Base-by-base conservation (phyloP, 208 protist species). In the Crithidia sp. region DNA sequence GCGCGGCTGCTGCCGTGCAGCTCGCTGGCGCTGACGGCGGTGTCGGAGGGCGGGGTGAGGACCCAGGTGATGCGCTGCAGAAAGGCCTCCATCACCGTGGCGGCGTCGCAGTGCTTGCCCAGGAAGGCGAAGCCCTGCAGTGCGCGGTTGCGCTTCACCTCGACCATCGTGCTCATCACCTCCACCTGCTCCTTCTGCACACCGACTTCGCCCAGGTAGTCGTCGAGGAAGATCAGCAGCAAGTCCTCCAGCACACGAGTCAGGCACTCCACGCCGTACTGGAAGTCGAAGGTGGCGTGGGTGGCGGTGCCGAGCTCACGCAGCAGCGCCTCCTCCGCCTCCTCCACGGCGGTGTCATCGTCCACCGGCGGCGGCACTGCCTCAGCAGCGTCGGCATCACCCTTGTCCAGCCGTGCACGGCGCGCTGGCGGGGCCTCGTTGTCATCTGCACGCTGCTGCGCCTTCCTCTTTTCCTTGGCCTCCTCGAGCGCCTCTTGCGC, bases 171-270 rank as follows among this genome's bases (percentile, higher is more conserved):
- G 74, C 89, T 95, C 89, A 95, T 95, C 50, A 97, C 70, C 77
- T 97, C 94, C 67, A 91, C 86, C 79, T 94, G 88, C 78, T 95
- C 89, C 81, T 97, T 97, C 76, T 97, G 90, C 64, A 82, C 73
- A 7, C 91, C 89, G 1, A 94, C 79, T 68, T 95, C 91, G 14
- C 91, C 94, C 54, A 97, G 92, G 85, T 97, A 96, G 89, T 96
- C 94, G 71, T 96, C 94, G 9, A 96, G 74, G 68, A 96, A 92
- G 78, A 96, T 91, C 43, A 77, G 75, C 71, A 97, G 84, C 36
- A 96, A 64, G 55, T 91, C 86, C 64, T 95, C 88, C 50, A 95
- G 59, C 53, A 88, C 83, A 3, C 67, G 62, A 12, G 86, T 94
- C 36, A 96, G 75, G 49, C 85, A 95, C 44, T 68, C 44, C 16